phyloP scores from a whole-genome alignment of 805 yeast genomes.

The Myxozyma neglecta region DNA sequence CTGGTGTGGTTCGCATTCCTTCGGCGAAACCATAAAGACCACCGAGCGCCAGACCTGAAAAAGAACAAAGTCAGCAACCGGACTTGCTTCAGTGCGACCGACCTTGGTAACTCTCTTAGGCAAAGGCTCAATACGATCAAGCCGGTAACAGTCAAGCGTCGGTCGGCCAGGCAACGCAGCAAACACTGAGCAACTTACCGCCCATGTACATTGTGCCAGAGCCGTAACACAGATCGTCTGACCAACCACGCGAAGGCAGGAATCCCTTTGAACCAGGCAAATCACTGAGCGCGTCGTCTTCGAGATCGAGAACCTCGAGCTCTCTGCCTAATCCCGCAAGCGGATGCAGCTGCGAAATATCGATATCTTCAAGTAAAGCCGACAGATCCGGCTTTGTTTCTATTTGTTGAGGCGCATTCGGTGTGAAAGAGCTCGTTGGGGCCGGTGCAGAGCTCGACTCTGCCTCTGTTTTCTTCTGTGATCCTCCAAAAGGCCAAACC shows the following conservation, averaged over 20 bases:
- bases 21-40: slow-evolving; percentile 86
- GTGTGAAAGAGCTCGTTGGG: neutral
- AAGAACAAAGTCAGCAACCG: neutral
- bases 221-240: slow-evolving; percentile 96
- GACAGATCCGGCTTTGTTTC: slow-evolving; percentile 8
- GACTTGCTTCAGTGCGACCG: neutral
- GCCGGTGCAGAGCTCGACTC: neutral
- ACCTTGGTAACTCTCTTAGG: neutral
- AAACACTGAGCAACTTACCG: slow-evolving; percentile 29
- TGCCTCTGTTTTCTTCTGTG: neutral
- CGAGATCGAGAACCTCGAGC: slow-evolving; percentile 85
- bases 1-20: slow-evolving; percentile 77
- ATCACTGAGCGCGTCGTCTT: slow-evolving; percentile 72
- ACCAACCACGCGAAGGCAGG: slow-evolving; percentile 96
- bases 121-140: no score
- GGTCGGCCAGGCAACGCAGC: neutral
- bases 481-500: slow-evolving; percentile 14
- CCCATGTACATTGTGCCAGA: slow-evolving; percentile 89
- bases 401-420: neutral
- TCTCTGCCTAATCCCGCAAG: slow-evolving; percentile 34
- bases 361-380: slow-evolving; percentile 23
- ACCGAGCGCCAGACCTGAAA: slow-evolving; percentile 74
- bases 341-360: slow-evolving; percentile 32
- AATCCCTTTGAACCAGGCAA: slow-evolving; percentile 87
- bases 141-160: no score